A percentile compares a stretch with the other conserved stretches of the same genome.
Conservation (phyloP, 2,329 filamentous ascomycete genomes). For the Alternaria arbusti region DNA sequence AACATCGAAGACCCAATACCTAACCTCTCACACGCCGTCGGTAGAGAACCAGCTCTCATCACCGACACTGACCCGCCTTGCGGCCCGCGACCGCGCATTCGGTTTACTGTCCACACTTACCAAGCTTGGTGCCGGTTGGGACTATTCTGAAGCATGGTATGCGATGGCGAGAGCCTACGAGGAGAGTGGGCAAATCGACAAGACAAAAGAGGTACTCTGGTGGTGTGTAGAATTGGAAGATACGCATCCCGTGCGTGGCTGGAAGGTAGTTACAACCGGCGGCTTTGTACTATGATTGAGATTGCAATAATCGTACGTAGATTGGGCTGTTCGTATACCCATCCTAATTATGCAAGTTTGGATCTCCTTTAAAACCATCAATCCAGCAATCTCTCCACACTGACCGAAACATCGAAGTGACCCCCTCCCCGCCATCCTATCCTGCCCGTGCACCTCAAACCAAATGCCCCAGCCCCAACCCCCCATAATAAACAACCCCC, state of each 20-base stretch:
- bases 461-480: neutral
- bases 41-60: conserved; percentile 58
- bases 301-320: neutral
- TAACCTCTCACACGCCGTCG: conserved; percentile 58
- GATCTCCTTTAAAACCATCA: neutral
- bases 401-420: no score
- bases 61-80: conserved; percentile 80
- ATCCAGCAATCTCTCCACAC: no score
- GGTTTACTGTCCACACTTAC: conserved; percentile 82
- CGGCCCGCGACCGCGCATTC: conserved; percentile 87
- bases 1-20: conserved; percentile 45
- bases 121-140: conserved; percentile 86
- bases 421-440: no score
- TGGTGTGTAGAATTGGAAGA: conserved; percentile 98
- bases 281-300: conserved; percentile 38
- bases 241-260: conserved; percentile 76
- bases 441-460: neutral
- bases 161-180: conserved; percentile 86
- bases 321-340: neutral
- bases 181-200: conserved; percentile 81
- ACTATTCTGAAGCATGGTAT: conserved; percentile 92
- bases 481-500: neutral
- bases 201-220: conserved; percentile 92
- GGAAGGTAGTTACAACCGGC: conserved; percentile 67
- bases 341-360: neutral